Percentiles rank a stretch among this genome's conserved stretches.
phyloP scores from a whole-genome alignment of 371 early-diverging fungal species.

The Fennellomyces sp. region DNA sequence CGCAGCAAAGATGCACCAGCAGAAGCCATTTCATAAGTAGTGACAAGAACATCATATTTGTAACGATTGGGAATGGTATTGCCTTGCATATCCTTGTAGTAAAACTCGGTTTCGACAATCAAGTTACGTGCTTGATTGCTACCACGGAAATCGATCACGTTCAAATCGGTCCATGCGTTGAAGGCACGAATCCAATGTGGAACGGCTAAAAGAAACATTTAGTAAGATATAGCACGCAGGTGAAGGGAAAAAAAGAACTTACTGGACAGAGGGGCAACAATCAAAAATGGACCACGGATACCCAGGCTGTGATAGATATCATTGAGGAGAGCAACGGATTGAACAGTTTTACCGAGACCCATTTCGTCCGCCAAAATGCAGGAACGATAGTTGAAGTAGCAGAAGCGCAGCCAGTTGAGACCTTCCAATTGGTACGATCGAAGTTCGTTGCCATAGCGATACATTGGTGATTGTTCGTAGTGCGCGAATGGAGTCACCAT shows the following conservation, averaged over 20 bases:
- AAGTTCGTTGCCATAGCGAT: slow-evolving; percentile 72
- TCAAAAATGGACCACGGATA: slow-evolving; percentile 71
- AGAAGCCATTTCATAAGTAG: slow-evolving; percentile 86
- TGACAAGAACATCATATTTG: slow-evolving; percentile 87
- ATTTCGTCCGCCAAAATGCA: slow-evolving; percentile 91
- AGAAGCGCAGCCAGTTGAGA: slow-evolving; percentile 75
- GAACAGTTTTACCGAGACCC: slow-evolving; percentile 81
- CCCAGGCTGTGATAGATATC: slow-evolving; percentile 66
- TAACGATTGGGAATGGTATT: slow-evolving; percentile 50
- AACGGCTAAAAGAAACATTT: slow-evolving; percentile 38
- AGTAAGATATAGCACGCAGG: neutral
- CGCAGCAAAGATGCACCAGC: slow-evolving; percentile 72
- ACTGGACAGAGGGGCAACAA: slow-evolving; percentile 79
- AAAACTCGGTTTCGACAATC: slow-evolving; percentile 75
- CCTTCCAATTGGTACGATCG: slow-evolving; percentile 78
- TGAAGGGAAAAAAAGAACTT: slow-evolving; percentile 10
- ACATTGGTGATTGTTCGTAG: slow-evolving; percentile 63
- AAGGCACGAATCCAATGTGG: slow-evolving; percentile 82
- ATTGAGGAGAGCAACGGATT: slow-evolving; percentile 74
- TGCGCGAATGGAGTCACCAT: slow-evolving; percentile 56
- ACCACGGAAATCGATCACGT: slow-evolving; percentile 78
- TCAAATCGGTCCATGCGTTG: slow-evolving; percentile 76
- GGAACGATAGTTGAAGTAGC: slow-evolving; percentile 66
- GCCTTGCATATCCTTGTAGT: slow-evolving; percentile 62
- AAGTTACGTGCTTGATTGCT: slow-evolving; percentile 56